phyloP scores from a whole-genome alignment of 805 yeast genomes.

The Nakazawaea ernobii region DNA sequence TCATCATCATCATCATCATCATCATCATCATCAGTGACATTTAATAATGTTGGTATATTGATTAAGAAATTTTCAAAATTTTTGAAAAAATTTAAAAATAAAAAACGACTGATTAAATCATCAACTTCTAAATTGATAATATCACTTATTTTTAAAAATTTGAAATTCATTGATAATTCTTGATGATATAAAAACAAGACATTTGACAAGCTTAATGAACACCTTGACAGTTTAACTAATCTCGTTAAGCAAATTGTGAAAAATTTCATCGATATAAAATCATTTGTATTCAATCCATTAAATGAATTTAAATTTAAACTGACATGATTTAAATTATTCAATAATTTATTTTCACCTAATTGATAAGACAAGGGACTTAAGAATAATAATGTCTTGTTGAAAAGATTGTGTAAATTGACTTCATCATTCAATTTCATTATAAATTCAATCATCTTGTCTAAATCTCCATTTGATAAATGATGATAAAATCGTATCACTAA shows the following conservation, averaged over 20 bases:
- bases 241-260: background rate
- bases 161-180: background rate
- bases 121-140: conserved; percentile 9
- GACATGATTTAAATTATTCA: conserved; percentile 5
- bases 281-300: background rate
- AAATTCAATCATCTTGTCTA: background rate
- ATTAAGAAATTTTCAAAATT: conserved; percentile 5
- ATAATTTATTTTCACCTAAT: conserved; percentile 2
- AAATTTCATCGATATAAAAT: background rate
- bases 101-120: conserved; percentile 1
- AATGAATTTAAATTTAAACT: background rate
- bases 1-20: background rate
- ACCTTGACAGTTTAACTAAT: conserved; percentile 4
- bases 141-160: background rate
- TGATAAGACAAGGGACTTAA: conserved; percentile 8
- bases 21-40: background rate
- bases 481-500: background rate
- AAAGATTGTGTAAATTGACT: background rate
- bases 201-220: conserved; percentile 8
- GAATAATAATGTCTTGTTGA: background rate
- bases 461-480: background rate
- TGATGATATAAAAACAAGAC: background rate
- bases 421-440: background rate
- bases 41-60: background rate
- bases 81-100: conserved; percentile 1